Conservation (phyloP, 139 green algal genomes). For the Mychonastes homosphaera region DNA sequence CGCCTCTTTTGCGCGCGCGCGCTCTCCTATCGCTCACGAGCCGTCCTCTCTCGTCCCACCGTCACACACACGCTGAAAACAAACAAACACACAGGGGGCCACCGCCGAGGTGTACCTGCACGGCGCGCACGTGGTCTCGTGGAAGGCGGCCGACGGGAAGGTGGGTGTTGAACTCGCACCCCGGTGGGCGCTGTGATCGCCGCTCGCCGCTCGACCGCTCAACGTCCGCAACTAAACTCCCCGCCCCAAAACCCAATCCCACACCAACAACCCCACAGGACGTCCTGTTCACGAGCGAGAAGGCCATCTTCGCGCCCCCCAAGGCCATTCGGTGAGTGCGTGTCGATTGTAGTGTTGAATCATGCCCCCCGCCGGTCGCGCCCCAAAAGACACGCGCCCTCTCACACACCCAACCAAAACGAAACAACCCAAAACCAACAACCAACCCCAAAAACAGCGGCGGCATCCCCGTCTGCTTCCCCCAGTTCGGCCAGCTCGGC, state of each 20-base stretch:
- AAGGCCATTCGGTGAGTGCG: conserved; percentile 70
- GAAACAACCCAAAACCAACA: neutral
- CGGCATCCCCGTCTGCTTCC: conserved; percentile 77
- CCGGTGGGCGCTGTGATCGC: too few relatives aligned
- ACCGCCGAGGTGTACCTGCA: conserved; percentile 48
- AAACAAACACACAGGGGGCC: too few relatives aligned
- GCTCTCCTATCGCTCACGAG: too few relatives aligned
- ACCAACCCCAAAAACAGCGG: conserved; percentile 36
- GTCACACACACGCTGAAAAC: too few relatives aligned
- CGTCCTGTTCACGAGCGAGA: conserved; percentile 61
- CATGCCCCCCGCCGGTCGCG: neutral
- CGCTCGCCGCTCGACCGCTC: too few relatives aligned
- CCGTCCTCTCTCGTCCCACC: too few relatives aligned
- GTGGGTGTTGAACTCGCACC: conserved; percentile 10
- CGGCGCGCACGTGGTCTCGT: conserved; percentile 57
- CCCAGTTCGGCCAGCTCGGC: conserved; percentile 74
- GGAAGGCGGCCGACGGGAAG: conserved; percentile 31
- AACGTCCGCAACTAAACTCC: too few relatives aligned
- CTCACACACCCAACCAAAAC: neutral
- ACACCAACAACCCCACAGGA: too few relatives aligned
- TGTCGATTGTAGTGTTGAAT: neutral
- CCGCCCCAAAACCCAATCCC: too few relatives aligned
- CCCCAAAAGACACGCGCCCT: neutral
- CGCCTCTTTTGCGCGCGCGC: too few relatives aligned
- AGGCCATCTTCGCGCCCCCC: conserved; percentile 69